Evolutionary conservation across 345 rosid genomes (phyloP), one percentile per base, ranked within the genome.

Genomic region (Moricandia arvensis): DNA sequence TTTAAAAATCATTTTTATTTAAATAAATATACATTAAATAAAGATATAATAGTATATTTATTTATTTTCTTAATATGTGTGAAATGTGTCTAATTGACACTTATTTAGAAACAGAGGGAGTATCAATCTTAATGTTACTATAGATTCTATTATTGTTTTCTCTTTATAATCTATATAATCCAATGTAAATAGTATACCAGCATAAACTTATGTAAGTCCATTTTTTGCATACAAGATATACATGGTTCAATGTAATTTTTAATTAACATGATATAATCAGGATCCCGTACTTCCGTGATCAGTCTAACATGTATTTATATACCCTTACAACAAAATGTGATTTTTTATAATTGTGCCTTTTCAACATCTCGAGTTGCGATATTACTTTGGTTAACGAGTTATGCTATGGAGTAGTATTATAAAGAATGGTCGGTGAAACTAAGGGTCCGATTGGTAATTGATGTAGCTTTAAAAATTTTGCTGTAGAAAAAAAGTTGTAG

Each of bases 351-450:
- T 45, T 13, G 47, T 41, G 7, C 51, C 51, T 45, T 66, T 58
- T 31, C 47, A 41, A n/a, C 9, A 59, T 58, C 17, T 58, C 6
- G 17, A 27, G 17, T 58, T 59, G 9, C 41, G 73, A 75, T 34
- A 59, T 67, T 49, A 59, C 62, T 34, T 66, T 31, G 73, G 68
- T 59, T 34, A 68, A 49, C 68, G 79, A 49, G 68, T 59, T 67
- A 33, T 45, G 67, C 15, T n/a, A 45, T 38, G 5, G 31, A 29
- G 31, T 45, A 29, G 31, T 45, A 45, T 15, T 16, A 16, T 49
- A 49, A 7, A 15, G 54, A 49, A 51, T 68, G 69, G 54, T 68
- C 79, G 74, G 79, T 75, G 68, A 60, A 68, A 61, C 26, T 55
- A n/a, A n/a, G n/a, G n/a, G n/a, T n/a, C n/a, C n/a, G n/a, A n/a